A percentile compares a stretch with the other conserved stretches of the same genome.
Conservation (phyloP, 1,139 yeast species). For the Suhomyces kunorum region DNA sequence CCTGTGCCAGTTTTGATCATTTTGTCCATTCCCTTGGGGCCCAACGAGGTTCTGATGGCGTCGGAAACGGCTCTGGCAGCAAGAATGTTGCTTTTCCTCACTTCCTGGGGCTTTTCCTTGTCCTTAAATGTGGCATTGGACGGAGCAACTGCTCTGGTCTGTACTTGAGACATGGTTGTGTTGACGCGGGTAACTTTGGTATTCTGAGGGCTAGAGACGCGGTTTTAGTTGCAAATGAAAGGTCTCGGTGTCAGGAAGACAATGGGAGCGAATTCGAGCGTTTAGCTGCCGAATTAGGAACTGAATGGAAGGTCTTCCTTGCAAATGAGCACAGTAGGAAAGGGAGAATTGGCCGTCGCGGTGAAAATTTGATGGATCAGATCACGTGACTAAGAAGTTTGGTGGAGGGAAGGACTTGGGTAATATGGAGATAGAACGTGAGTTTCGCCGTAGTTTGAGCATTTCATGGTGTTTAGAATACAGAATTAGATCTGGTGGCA, state of each 20-base stretch:
- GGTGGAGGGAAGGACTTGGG: neutral
- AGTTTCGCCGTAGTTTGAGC: too few relatives aligned
- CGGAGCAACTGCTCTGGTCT: conserved; percentile 41
- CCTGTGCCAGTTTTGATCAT: conserved; percentile 95
- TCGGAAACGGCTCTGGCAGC: conserved; percentile 99
- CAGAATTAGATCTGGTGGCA: too few relatives aligned
- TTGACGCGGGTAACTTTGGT: neutral
- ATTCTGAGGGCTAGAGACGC: conserved; percentile 1
- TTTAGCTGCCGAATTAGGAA: neutral
- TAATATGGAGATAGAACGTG: neutral
- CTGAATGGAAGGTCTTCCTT: neutral
- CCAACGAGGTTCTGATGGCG: conserved; percentile 94
- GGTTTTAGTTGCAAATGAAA: conserved; percentile 2
- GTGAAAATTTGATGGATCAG: conserved; percentile 10
- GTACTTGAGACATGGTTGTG: conserved; percentile 8
- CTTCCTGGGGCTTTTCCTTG: conserved; percentile 97
- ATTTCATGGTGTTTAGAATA: too few relatives aligned
- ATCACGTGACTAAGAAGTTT: neutral
- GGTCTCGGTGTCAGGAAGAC: neutral
- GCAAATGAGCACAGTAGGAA: neutral
- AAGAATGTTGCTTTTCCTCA: conserved; percentile 85
- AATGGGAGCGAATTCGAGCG: too few relatives aligned
- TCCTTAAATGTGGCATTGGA: conserved; percentile 90
- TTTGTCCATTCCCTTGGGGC: conserved; percentile 99
- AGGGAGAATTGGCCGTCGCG: conserved; percentile 8